Base-by-base conservation (phyloP, 192 early-diverging fungal species). In the Funneliformis geosporum region DNA sequence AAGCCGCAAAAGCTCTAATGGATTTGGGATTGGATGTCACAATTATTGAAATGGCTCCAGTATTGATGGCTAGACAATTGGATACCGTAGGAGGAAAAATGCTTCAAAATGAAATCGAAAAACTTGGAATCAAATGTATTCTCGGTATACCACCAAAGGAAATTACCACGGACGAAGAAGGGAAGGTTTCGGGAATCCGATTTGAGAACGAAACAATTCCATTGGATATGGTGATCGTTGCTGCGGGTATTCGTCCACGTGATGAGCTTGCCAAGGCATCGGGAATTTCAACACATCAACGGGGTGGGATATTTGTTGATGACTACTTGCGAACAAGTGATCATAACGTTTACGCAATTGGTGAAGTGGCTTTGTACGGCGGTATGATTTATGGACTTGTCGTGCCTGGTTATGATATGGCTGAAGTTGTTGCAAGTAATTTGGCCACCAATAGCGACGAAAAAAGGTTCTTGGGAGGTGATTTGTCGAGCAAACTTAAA, bases 341-440 rank as follows among this genome's bases (percentile, higher is more conserved):
- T 33, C 50, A 79, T 8, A 76, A 83, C 38, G 79, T 92, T 16
- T 92, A 83, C 82, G 91, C 91, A 28, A 88, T 92, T 75, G 91
- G 91, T 33, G 91, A 92, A 76, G 88, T 86, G 77, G 92, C 87
- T 64, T 80, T 79, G 12, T 83, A 83, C 50, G 79, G 72, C 16
- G 87, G 78, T n/a, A 80, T 81, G 62, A 81, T 81, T 39, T 93
- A 90, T 82, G 91, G 91, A 50, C 78, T 87, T 44, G 89, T 93
- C 5, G 91, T 86, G 16, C 91, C 91, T 16, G 92, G 91, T 69
- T 90, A 92, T 38, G 92, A 93, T 33, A 92, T 92, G 91, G 92
- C 91, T 12, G 89, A 89, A n/a, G 81, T 92, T 23, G 87, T 91
- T 21, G 89, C 92, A 2, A 80, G 74, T 23, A 88, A 89, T 75